A percentile compares a stretch with the other conserved stretches of the same genome.
phyloP scores from a whole-genome alignment of 306 rosid species.

The Vicia villosa region DNA sequence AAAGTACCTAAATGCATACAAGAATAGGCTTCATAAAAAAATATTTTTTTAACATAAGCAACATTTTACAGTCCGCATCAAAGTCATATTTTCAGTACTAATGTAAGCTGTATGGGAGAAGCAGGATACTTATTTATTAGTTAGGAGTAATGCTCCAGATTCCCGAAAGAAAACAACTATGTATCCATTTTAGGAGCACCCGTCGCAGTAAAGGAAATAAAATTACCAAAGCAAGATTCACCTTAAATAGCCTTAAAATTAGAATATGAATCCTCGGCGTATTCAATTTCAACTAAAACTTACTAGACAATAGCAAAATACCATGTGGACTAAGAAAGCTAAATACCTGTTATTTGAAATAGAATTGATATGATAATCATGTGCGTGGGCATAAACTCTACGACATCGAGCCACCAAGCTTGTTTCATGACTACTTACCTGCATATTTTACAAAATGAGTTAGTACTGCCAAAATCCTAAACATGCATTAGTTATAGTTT shows the following conservation, averaged over 20 bases:
- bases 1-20: constrained; percentile 19
- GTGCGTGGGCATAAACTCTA: constrained; percentile 98
- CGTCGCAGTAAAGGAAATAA: not conserved
- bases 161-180: constrained; percentile 25
- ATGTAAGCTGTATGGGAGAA: constrained; percentile 8
- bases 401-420: constrained; percentile 95
- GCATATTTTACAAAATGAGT: constrained; percentile 42
- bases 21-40: constrained; percentile 30
- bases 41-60: constrained; percentile 14
- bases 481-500: constrained; percentile 21
- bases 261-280: constrained; percentile 7
- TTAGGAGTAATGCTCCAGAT: constrained; percentile 23
- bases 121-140: not conserved
- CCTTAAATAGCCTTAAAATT: constrained; percentile 14
- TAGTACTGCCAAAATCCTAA: constrained; percentile 37
- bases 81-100: constrained; percentile 12
- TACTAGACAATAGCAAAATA: constrained; percentile 24
- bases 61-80: constrained; percentile 25
- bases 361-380: constrained; percentile 98
- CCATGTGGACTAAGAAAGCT: constrained; percentile 25
- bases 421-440: constrained; percentile 93
- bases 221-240: constrained; percentile 8
- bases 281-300: constrained; percentile 21
- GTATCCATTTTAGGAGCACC: constrained; percentile 3
- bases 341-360: constrained; percentile 95